Evolutionary conservation across 176 grass and related monocot species (phyloP).

Genomic region (Rhynchospora pubera): DNA sequence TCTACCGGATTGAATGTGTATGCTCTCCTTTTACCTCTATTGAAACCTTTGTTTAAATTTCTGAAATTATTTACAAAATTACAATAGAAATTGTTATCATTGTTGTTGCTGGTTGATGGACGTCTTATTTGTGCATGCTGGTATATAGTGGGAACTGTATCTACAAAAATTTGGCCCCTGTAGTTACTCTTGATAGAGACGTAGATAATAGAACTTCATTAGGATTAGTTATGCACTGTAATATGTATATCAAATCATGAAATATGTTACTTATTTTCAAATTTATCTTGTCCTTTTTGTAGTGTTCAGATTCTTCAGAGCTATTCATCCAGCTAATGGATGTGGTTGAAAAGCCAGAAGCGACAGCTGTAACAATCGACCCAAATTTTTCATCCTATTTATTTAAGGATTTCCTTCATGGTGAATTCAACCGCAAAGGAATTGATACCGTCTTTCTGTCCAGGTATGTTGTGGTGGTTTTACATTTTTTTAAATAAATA

Average conservation of each 20-base stretch:
- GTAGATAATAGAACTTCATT: background rate
- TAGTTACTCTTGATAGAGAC: background rate
- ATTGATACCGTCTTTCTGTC: constrained; percentile 54
- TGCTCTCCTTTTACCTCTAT: constrained; percentile 20
- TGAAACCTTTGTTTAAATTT: background rate
- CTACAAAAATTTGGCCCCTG: background rate
- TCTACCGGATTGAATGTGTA: constrained; percentile 95
- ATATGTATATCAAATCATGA: background rate
- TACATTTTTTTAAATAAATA: background rate
- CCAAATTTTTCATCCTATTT: constrained; percentile 93
- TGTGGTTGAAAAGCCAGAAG: constrained; percentile 91
- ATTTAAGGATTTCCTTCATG: constrained; percentile 65
- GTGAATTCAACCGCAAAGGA: constrained; percentile 43
- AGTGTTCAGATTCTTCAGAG: constrained; percentile 58
- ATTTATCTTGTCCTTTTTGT: constrained; percentile 35
- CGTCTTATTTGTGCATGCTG: background rate
- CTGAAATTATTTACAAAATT: background rate
- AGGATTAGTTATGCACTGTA: background rate
- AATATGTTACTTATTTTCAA: constrained; percentile 10
- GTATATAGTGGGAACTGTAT: background rate
- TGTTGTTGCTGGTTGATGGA: background rate
- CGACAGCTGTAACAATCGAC: constrained; percentile 87
- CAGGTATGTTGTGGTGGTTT: constrained; percentile 36
- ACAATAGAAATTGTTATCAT: background rate
- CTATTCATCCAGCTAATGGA: constrained; percentile 94